Evolutionary conservation across 176 grass and related monocot species (phyloP), one percentile per base, ranked within the genome.

Genomic region (Oryza coarctata): DNA sequence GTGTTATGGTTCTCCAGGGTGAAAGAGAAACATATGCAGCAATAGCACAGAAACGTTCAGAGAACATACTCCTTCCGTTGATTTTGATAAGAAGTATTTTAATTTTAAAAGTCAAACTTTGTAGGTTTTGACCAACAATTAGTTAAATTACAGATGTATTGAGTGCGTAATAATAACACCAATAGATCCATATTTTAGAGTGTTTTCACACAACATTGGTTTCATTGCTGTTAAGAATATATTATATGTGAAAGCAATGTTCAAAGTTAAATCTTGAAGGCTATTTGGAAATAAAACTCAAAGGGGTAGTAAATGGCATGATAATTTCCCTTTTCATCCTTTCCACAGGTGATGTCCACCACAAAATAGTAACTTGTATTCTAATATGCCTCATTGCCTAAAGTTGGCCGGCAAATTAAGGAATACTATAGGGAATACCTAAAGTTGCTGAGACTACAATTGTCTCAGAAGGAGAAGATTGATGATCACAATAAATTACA

Each of bases 391-490:
- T 67, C 1, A 0, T 57, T 23, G 15, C 60, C 7, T 65, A 58
- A 65, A 77, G 11, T 39, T 71, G 50, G 76, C 32, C 15, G 33
- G 80, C 2, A 40, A 32, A 76, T 63, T 87, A 83, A 73, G 64
- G 41, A 33, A 61, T 68, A 43, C 26, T 76, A 57, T 64, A 25
- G 52, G 34, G 0, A 71, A 77, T 7, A 25, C 63, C 36, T 66
- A 77, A 71, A 87, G 63, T 71, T 15, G 47, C 55, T 52, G 11
- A 76, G 40, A 82, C 38, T 15, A 38, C 17, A 70, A 76, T 8
- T 49, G 57, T 76, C 29, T 76, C 23, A 77, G 18, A 29, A 55
- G 13, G 10, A 70, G 22, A 71, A 23, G 6, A 3, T 50, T 70
- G 10, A 70, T 49, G 33, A 10, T 35, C 22, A 76, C 7, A 76